These are phyloP conservation scores for Collybia mongolica DNA, from an alignment of 768 basidiomycete genomes.

Conservation along the genomic window DNA sequence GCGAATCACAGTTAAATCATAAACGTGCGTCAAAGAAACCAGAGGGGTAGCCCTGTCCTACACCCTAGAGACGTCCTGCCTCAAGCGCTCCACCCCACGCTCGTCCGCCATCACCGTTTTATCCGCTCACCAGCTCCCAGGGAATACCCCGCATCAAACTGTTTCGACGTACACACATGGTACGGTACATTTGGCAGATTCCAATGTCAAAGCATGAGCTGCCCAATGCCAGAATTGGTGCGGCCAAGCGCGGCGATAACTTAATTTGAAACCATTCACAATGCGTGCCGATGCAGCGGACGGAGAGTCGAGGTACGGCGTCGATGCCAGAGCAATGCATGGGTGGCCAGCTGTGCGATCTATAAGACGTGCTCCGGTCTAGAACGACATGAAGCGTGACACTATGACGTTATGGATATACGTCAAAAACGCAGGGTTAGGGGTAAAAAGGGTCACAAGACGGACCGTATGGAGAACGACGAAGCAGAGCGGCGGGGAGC, in stretches of 20 bases:
- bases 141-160: constrained; percentile 5
- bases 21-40: too few species aligned
- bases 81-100: background rate
- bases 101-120: background rate
- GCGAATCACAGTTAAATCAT: too few species aligned
- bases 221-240: constrained; percentile 5
- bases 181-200: constrained; percentile 1
- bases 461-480: too few species aligned
- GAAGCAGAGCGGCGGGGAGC: background rate
- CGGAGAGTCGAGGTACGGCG: constrained; percentile 1
- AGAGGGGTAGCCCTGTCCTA: too few species aligned
- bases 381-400: too few species aligned
- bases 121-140: constrained; percentile 3
- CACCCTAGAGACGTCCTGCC: too few species aligned
- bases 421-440: background rate
- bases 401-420: constrained; percentile 5
- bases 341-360: too few species aligned
- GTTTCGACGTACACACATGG: constrained; percentile 1
- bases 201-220: constrained; percentile 4
- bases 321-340: background rate
- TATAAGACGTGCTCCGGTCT: too few species aligned
- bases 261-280: constrained; percentile 3
- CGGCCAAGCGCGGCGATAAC: constrained; percentile 1
- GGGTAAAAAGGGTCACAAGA: background rate
- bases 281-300: background rate